A percentile compares a stretch with the other conserved stretches of the same genome.
phyloP scores from a whole-genome alignment of 257 asterid genomes.

The Orobanche coerulescens region DNA sequence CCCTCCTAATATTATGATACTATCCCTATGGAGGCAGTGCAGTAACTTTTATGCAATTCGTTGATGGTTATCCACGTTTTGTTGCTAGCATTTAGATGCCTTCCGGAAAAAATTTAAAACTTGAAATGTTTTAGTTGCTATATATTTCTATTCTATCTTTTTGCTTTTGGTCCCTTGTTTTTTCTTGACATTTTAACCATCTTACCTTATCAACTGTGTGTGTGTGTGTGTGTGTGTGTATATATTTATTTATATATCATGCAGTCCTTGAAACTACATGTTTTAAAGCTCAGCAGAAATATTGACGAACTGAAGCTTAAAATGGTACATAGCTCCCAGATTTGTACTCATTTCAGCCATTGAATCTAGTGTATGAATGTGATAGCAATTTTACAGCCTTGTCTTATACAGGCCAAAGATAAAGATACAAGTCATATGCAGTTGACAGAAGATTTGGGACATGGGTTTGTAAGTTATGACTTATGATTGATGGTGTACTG shows the following conservation, averaged over 20 bases:
- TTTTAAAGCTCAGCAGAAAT: constrained; percentile 70
- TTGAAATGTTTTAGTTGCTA: neutral
- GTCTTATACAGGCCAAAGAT: constrained; percentile 44
- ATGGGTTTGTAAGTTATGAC: constrained; percentile 40
- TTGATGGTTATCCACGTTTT: neutral
- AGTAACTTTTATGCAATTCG: neutral
- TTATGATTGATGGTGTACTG: constrained; percentile 12
- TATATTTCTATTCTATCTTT: neutral
- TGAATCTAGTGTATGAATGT: neutral
- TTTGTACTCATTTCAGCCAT: constrained; percentile 19
- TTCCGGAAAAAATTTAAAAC: neutral
- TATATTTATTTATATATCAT: constrained; percentile 27
- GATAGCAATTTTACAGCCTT: constrained; percentile 18
- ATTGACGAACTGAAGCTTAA: constrained; percentile 60
- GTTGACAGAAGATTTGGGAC: constrained; percentile 26
- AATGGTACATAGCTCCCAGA: constrained; percentile 44
- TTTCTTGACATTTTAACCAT: constrained; percentile 20
- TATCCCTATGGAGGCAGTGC: neutral
- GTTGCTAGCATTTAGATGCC: constrained; percentile 7
- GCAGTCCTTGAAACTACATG: constrained; percentile 92
- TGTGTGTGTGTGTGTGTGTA: too few species aligned
- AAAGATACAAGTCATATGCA: constrained; percentile 26
- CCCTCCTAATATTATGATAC: too few species aligned
- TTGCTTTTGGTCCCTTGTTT: neutral
- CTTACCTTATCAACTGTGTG: constrained; percentile 17